A percentile compares a stretch with the other conserved stretches of the same genome.
phyloP scores from a whole-genome alignment of 768 basidiomycete species.

The Lactarius akahatsu region DNA sequence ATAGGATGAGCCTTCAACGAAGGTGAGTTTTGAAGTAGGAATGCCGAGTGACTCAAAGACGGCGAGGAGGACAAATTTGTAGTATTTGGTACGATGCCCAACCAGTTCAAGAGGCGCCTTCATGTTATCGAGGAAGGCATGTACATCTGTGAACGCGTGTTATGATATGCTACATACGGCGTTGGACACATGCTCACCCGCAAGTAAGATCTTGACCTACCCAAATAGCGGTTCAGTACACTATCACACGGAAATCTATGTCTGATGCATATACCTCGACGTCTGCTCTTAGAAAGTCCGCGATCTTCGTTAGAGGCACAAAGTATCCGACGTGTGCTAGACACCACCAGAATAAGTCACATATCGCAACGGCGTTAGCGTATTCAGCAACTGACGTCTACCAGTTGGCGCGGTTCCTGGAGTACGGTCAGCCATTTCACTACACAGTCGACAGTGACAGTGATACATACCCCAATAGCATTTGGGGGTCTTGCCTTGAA shows the following conservation, averaged over 20 bases:
- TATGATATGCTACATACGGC: not conserved
- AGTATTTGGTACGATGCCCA: slow-evolving; percentile 84
- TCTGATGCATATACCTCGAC: slow-evolving; percentile 58
- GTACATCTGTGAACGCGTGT: slow-evolving; percentile 60
- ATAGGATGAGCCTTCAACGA: slow-evolving; percentile 90
- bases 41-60: slow-evolving; percentile 90
- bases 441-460: slow-evolving; percentile 10
- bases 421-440: not conserved
- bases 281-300: slow-evolving; percentile 92
- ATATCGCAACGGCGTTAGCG: not conserved
- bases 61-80: slow-evolving; percentile 74
- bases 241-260: slow-evolving; percentile 29
- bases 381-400: slow-evolving; percentile 61
- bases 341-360: slow-evolving; percentile 2
- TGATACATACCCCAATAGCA: slow-evolving; percentile 84
- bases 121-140: slow-evolving; percentile 96
- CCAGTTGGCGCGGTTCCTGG: slow-evolving; percentile 92
- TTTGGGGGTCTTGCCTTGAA: slow-evolving; percentile 72
- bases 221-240: slow-evolving; percentile 12
- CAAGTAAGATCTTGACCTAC: slow-evolving; percentile 76
- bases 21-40: slow-evolving; percentile 76
- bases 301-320: slow-evolving; percentile 91
- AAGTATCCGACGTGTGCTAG: slow-evolving; percentile 97
- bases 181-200: slow-evolving; percentile 47
- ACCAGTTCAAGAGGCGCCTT: slow-evolving; percentile 96